Base-by-base conservation (phyloP, 2,329 filamentous ascomycete genomes). In the Aspergillus hortae region DNA sequence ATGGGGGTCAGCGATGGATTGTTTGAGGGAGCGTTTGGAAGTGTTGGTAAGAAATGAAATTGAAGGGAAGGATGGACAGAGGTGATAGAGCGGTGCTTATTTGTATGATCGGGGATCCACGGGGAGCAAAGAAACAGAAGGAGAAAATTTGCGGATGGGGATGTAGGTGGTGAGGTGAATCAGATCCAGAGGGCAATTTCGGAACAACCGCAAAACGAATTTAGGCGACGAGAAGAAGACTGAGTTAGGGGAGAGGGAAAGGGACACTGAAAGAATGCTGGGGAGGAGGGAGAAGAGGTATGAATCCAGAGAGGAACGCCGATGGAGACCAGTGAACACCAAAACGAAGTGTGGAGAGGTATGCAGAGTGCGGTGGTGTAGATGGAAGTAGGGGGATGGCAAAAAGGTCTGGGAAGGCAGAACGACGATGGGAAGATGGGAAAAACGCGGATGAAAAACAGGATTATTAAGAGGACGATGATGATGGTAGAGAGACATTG, bases 1-100 rank as follows among this genome's bases (percentile, higher is more conserved):
- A 30, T 35, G 32, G 46, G 42, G 40, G 46, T 54, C 25, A 51
- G 54, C 36, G 14, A 17, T 15, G 40, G 15, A 25, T 25, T 21
- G 38, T 30, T 30, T 4, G 4, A 11, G 1, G 10, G 6, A 11
- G 27, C 7, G 3, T 30, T 30, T 30, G 27, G 27, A 11, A 30
- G 27, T 5, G 27, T 10, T 30, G 27, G 27, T 30, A 21, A 25
- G 19, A 6, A 25, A 6, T 5, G 10, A 12, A 25, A n/a, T n/a
- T n/a, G 7, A 32, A 25, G 11, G 7, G n/a, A 41, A 32, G 15
- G 17, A 30, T 36, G 21, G 33, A 36, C 11, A 30, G 17, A 38
- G 19, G 12, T 11, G 43, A 30, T 25, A 12, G 25, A 19, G 23
- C 15, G 23, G 43, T n/a, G 30, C 11, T 15, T n/a, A 17, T n/a